Evolutionary conservation across 2,329 filamentous ascomycete genomes (phyloP), one percentile per base, ranked within the genome.

Genomic region (Aspergillus bombycis): DNA sequence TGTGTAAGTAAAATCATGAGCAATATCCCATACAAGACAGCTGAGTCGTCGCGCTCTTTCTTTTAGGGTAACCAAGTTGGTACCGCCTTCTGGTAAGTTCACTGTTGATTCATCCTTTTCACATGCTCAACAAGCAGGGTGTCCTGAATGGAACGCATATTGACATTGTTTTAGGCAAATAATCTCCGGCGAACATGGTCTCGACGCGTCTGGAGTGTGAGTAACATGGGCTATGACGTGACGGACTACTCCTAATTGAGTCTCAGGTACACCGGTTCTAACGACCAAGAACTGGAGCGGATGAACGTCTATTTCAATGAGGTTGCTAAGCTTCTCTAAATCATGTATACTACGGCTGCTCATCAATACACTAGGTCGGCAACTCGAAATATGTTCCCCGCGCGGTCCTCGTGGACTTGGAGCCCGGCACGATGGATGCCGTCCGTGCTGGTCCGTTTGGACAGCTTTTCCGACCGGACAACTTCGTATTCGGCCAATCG

Each of bases 221-320:
- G 91, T 90, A 60, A 34, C 65, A 57, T 43, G 41, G 8, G 6
- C 8, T 6, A 23, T 34, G 32, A 38, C 30, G 14, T n/a, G 21
- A 55, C 32, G 12, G 34, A 26, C 32, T 23, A 14, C 11, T 28
- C 32, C 52, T 55, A 38, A 55, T 16, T 4, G 34, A 26, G 38
- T 21, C 21, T 23, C 74, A 95, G 92, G 75, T 98, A 98, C 90
- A 95, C 96, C 83, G 95, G 95, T 80, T 94, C 92, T 74, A 98
- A 94, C 50, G 95, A 98, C 84, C 93, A 98, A 80, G 95, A 99
- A 88, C 90, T 98, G 75, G 95, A 99, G 91, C 94, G 95, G 79
- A 97, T 99, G 94, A 99, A 94, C 83, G 94, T 98, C 82, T 97
- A 98, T 89, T 97, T 98, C 91, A 93, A 93, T 82, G 94, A 97